Conservation (phyloP, 164 flowering plant genomes). For the Cinnamomum chago region DNA sequence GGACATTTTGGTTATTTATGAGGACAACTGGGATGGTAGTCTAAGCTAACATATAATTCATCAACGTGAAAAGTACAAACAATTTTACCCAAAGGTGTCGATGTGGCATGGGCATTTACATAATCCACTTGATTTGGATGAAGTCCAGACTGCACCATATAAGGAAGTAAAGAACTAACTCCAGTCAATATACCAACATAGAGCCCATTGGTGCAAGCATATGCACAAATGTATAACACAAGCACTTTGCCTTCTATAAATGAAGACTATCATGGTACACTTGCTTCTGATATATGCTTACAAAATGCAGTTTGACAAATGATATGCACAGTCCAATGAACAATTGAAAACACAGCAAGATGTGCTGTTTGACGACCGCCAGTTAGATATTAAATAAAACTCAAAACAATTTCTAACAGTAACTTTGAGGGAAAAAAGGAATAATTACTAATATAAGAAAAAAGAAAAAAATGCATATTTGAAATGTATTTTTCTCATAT, state of each 20-base stretch:
- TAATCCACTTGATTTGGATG: slow-evolving; percentile 74
- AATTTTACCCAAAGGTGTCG: slow-evolving; percentile 74
- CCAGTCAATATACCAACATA: slow-evolving; percentile 2
- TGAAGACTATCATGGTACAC: neutral
- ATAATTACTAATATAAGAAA: too few relatives aligned
- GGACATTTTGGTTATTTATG: neutral
- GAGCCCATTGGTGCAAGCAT: neutral
- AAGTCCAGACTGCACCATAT: slow-evolving; percentile 71
- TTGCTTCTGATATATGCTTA: neutral
- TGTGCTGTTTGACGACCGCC: neutral
- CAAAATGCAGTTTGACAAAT: neutral
- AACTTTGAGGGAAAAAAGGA: neutral
- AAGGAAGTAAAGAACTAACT: neutral
- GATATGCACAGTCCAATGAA: neutral
- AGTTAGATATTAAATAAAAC: neutral
- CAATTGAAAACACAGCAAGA: neutral
- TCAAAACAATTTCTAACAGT: neutral
- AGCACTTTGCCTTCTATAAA: neutral
- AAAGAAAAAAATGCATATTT: neutral
- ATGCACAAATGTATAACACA: neutral
- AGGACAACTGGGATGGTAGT: neutral
- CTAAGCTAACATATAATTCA: neutral
- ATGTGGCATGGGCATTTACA: slow-evolving; percentile 96
- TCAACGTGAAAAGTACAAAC: neutral
- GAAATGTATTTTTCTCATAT: too few relatives aligned